phyloP scores from a whole-genome alignment of 805 yeast species.

The Yarrowia sp. region DNA sequence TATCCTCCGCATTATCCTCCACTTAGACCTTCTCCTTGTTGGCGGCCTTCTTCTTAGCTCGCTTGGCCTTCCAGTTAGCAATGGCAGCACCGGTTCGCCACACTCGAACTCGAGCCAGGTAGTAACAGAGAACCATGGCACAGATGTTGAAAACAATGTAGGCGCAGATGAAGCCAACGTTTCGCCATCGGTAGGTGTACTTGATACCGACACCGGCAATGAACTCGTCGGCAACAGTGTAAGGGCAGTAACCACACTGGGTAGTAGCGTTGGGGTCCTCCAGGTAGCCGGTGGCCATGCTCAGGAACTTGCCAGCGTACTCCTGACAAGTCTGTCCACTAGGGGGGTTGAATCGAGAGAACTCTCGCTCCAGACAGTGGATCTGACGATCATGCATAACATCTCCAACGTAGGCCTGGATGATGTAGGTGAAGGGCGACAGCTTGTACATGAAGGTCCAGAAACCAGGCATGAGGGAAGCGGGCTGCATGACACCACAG shows the following conservation, averaged over 20 bases:
- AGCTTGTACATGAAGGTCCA: conserved; percentile 84
- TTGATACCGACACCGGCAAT: conserved; percentile 55
- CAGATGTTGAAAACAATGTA: conserved; percentile 62
- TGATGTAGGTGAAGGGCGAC: conserved; percentile 73
- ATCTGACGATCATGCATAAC: conserved; percentile 62
- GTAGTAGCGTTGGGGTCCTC: conserved; percentile 57
- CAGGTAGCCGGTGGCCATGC: conserved; percentile 62
- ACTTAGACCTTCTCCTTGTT: conserved; percentile 9
- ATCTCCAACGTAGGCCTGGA: conserved; percentile 60
- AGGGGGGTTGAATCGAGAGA: conserved; percentile 61
- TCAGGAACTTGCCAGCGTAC: conserved; percentile 57
- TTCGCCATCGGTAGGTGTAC: conserved; percentile 67
- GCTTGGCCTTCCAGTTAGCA: conserved; percentile 38
- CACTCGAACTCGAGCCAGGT: conserved; percentile 45
- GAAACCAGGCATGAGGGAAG: conserved; percentile 70
- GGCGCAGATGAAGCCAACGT: conserved; percentile 66
- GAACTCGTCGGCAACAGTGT: conserved; percentile 54
- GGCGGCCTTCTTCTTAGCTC: conserved; percentile 22
- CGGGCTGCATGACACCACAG: conserved; percentile 72
- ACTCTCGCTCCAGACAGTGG: conserved; percentile 58
- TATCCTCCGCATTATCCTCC: conserved; percentile 16
- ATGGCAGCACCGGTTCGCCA: conserved; percentile 40
- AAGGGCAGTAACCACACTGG: conserved; percentile 55
- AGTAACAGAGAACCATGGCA: conserved; percentile 48
- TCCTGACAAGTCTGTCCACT: conserved; percentile 68